Base-by-base conservation (phyloP, 2,329 filamentous ascomycete genomes). In the Sarocladium oryzae region DNA sequence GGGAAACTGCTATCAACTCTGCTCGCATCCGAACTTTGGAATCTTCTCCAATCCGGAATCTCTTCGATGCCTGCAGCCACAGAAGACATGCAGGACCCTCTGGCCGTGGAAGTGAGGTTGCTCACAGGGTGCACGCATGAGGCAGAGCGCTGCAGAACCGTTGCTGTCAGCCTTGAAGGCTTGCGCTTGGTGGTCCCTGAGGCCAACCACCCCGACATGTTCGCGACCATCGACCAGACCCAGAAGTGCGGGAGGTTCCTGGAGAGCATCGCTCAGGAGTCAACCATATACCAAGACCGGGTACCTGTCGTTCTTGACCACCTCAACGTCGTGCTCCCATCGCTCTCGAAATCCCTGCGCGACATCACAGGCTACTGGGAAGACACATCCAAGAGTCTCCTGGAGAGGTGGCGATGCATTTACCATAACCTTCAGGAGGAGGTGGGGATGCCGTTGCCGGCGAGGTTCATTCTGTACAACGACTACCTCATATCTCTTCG, bases 331-430 rank as follows among this genome's bases (percentile, higher is more conserved):
- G 57, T 82, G 15, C 66, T 84, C 2, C 80, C 80, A 1, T 81
- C 78, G 52, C 65, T 84, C 16, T 70, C 69, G 50, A 72, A 68
- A 51, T 76, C 75, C 1, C 61, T 84, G 15, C 62, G 69, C 37
- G 78, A 82, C 54, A 82, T 84, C 56, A 72, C 64, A 36, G 55
- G 53, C 8, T 73, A 73, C 61, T 75, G 79, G 57, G 72, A 79
- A 30, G 74, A 82, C 58, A 72, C 68, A 32, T 68, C 68, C 4
- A 56, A 74, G 37, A 66, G 69, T 16, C 73, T 71, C 51, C 70
- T 75, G 54, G 66, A 70, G 32, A 72, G 79, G 51, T 84, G 81
- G 81, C 71, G 73, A 37, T 72, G 71, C 56, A 82, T 84, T 78
- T 80, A 76, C 58, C 71, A 81, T 60, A 48, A 48, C 20, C 43